Evolutionary conservation across 2,329 filamentous ascomycete species (phyloP).

Genomic region (Talaromyces sp.): DNA sequence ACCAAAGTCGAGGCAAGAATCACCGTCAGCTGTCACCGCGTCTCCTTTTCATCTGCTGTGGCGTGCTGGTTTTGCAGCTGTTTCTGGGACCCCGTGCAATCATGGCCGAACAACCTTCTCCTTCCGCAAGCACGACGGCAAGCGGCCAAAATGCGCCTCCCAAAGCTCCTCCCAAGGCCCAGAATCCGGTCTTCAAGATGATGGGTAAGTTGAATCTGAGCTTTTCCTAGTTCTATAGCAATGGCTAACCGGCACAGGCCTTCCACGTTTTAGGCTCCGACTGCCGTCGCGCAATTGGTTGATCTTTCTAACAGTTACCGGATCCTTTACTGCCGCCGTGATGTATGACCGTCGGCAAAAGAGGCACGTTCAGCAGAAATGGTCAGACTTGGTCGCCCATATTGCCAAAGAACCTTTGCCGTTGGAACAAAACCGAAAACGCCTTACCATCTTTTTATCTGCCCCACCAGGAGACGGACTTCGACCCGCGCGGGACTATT

Average conservation of each 20-base stretch:
- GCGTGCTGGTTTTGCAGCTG: not conserved
- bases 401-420: slow-evolving; percentile 72
- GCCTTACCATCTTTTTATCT: slow-evolving; percentile 78
- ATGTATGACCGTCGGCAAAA: slow-evolving; percentile 93
- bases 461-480: slow-evolving; percentile 83
- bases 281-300: slow-evolving; percentile 96
- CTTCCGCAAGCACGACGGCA: slow-evolving; percentile 14
- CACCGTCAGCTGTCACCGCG: not conserved
- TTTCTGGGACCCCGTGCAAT: not conserved
- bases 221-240: not conserved
- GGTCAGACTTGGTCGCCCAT: slow-evolving; percentile 78
- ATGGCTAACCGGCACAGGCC: slow-evolving; percentile 46
- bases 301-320: slow-evolving; percentile 81
- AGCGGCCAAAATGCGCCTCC: slow-evolving; percentile 23
- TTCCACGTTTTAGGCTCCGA: slow-evolving; percentile 75
- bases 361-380: slow-evolving; percentile 76
- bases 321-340: slow-evolving; percentile 71
- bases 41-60: not conserved
- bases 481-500: slow-evolving; percentile 83
- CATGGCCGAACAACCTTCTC: slow-evolving; percentile 35
- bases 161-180: slow-evolving; percentile 15
- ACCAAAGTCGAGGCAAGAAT: not conserved
- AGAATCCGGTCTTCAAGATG: slow-evolving; percentile 19
- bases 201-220: slow-evolving; percentile 13
- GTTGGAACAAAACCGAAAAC: slow-evolving; percentile 69